Base-by-base conservation (phyloP, 768 basidiomycete species). In the Paxillus involutus region DNA sequence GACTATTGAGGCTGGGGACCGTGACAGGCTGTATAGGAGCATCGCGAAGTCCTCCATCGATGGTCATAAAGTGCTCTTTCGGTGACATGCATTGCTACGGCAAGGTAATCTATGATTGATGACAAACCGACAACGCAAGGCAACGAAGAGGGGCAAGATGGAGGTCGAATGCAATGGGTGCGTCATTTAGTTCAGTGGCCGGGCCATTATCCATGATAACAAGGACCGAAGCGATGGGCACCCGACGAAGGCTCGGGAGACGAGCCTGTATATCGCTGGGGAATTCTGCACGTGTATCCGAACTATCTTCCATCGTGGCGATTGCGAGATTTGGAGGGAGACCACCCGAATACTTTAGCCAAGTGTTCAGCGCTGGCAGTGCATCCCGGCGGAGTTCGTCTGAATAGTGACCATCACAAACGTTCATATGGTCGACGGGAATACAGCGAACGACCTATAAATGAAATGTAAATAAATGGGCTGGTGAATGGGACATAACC, bases 361-460 rank as follows among this genome's bases (percentile, higher is more conserved):
- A 66, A 7, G 37, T 66, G 32, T 26, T 53, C 26, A 68, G 39
- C 36, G 41, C 45, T 0, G 64, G 63, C 12, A 66, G 33, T 1
- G 56, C 61, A 3, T 68, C 66, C 17, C 8, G 55, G 24, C 61
- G 55, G 3, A 65, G 44, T 26, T 53, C 53, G 13, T 58, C 54
- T 26, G 61, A 60, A 47, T 58, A 68, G 6, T 61, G 59, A 2
- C 55, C 55, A 1, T 66, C 58, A 19, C 63, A 63, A 14, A 68
- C 52, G 35, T 59, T 59, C 9, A 67, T 14, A 24, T 49, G 46
- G 21, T 21, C 21, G 21, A 21, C 21, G 21, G 21, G 1, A 21
- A 21, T 21, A 21, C 1, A 21, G 21, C 21, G 21, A 21, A 21
- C 21, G 21, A 21, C 21, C n/a, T 21, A 21, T 21, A 21, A 21